Evolutionary conservation across 345 rosid species (phyloP).

Genomic region (Linum tenue): DNA sequence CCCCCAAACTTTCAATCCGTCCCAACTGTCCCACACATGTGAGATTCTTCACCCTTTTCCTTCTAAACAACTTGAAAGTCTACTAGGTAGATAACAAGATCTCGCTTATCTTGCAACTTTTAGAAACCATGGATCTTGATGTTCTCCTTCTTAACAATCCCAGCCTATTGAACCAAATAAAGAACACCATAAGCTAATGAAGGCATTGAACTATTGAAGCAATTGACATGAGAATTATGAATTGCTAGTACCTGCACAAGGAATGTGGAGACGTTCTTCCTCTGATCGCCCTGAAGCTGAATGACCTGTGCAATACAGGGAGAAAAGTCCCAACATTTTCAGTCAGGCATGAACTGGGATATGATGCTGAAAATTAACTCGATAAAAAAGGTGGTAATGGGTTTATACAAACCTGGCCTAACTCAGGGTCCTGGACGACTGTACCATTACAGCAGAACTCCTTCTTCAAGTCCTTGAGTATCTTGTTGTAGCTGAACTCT

Average conservation of each 20-base stretch:
- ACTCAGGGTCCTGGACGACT: slow-evolving; percentile 82
- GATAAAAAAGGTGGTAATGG: too few species aligned
- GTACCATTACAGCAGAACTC: slow-evolving; percentile 96
- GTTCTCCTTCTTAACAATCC: slow-evolving; percentile 90
- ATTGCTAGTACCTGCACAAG: slow-evolving; percentile 52
- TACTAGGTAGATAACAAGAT: neutral
- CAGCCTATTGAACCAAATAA: slow-evolving; percentile 39
- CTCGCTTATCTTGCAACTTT: slow-evolving; percentile 7
- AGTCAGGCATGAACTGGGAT: too few species aligned
- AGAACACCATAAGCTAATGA: neutral
- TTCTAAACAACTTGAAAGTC: neutral
- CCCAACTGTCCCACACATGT: too few species aligned
- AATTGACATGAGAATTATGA: too few species aligned
- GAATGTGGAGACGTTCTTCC: slow-evolving; percentile 82
- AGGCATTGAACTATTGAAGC: neutral
- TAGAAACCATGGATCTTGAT: slow-evolving; percentile 94
- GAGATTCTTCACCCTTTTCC: neutral
- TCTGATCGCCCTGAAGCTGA: slow-evolving; percentile 93
- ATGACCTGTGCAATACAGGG: slow-evolving; percentile 43
- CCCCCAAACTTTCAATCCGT: neutral
- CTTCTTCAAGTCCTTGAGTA: slow-evolving; percentile 81
- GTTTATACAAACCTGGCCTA: slow-evolving; percentile 50
- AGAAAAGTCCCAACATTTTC: neutral
- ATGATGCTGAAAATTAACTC: too few species aligned
- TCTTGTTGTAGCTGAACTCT: slow-evolving; percentile 80